These are phyloP conservation scores for Diaporthe sp. DNA, from an alignment of 2,329 filamentous ascomycete genomes.

Conservation along the genomic window DNA sequence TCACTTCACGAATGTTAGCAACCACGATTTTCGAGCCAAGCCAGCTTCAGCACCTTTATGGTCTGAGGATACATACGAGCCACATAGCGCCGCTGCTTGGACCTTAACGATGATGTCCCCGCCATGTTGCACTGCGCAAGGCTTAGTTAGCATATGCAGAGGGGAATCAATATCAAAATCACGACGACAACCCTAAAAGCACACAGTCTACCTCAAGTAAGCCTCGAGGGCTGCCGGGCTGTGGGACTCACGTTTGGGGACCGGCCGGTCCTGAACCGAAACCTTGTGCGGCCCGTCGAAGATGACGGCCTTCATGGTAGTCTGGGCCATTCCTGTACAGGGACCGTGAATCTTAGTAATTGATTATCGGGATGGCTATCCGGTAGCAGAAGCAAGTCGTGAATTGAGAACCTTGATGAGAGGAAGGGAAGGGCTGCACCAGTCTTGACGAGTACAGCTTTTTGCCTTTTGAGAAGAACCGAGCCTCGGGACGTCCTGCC, in stretches of 20 bases:
- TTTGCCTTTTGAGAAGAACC: neutral
- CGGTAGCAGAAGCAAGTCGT: neutral
- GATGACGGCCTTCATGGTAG: conserved; percentile 88
- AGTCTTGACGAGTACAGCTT: neutral
- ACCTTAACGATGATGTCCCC: conserved; percentile 88
- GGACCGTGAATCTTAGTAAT: neutral
- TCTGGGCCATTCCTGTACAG: conserved; percentile 47
- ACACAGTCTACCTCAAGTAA: neutral
- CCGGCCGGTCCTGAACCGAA: conserved; percentile 81
- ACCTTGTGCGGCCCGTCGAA: conserved; percentile 85
- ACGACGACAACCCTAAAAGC: neutral
- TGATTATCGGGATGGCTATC: neutral
- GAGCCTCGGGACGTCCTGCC: conserved; percentile 1
- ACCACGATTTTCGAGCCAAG: neutral
- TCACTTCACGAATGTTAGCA: conserved; percentile 66
- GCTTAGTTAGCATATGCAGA: conserved; percentile 43
- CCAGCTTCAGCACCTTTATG: neutral
- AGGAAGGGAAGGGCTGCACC: neutral
- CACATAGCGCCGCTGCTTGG: conserved; percentile 85
- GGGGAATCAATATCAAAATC: too few relatives aligned
- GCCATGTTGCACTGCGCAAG: conserved; percentile 70
- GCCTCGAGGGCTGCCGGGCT: neutral
- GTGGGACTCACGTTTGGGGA: conserved; percentile 70
- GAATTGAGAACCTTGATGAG: conserved; percentile 4
- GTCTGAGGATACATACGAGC: conserved; percentile 72